phyloP scores from a whole-genome alignment of 116 monocot species.

The Posidonia oceanica region DNA sequence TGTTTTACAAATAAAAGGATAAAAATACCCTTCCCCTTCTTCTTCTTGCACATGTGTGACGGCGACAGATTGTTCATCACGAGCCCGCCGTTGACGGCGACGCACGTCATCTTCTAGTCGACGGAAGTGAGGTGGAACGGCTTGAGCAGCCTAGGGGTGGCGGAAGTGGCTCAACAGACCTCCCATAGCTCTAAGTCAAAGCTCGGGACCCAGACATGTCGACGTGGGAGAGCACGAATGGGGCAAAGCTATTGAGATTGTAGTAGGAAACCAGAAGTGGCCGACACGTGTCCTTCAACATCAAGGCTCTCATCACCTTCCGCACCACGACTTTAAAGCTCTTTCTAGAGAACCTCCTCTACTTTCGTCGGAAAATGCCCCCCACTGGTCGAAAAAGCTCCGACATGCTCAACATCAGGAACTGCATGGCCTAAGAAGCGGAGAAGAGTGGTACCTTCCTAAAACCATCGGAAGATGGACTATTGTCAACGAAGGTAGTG shows the following conservation, averaged over 20 bases:
- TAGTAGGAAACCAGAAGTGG: constrained; percentile 41
- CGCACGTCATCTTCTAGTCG: constrained; percentile 12
- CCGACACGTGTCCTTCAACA: constrained; percentile 13
- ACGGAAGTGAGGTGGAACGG: too few species aligned
- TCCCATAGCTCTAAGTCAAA: constrained; percentile 31
- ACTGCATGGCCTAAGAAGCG: background rate
- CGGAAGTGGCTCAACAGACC: constrained; percentile 27
- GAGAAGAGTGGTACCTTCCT: too few species aligned
- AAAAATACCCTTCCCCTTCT: too few species aligned
- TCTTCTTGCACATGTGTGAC: constrained; percentile 30
- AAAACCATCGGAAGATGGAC: too few species aligned
- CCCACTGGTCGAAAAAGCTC: constrained; percentile 7
- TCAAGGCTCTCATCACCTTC: constrained; percentile 5
- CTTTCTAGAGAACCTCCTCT: background rate
- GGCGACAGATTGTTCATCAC: constrained; percentile 47
- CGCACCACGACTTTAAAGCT: constrained; percentile 8
- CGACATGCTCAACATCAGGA: constrained; percentile 3
- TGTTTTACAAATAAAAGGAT: too few species aligned
- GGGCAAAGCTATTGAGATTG: constrained; percentile 21
- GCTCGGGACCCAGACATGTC: constrained; percentile 17
- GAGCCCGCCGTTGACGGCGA: constrained; percentile 34
- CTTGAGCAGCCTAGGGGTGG: too few species aligned
- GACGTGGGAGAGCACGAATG: background rate
- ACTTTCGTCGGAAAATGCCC: background rate
- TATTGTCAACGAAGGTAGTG: too few species aligned